Conservation (phyloP, 1,139 yeast genomes). For the Pneumocystis oryctolagi region DNA sequence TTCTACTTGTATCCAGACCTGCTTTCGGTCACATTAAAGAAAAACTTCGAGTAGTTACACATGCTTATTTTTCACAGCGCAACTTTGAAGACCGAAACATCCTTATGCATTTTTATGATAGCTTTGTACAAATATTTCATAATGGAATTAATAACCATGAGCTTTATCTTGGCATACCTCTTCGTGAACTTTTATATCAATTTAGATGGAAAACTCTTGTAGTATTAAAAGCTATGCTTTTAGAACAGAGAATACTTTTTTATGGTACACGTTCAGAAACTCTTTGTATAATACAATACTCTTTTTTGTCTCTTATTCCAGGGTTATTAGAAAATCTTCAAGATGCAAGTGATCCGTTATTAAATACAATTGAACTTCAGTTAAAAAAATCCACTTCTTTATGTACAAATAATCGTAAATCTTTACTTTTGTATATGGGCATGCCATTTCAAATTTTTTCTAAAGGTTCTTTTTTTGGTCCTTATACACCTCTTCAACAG, state of each 20-base stretch:
- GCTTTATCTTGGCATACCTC: constrained; percentile 57
- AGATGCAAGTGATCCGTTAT: constrained; percentile 66
- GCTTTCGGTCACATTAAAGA: constrained; percentile 74
- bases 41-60: constrained; percentile 75
- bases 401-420: constrained; percentile 60
- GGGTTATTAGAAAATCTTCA: constrained; percentile 53
- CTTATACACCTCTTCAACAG: constrained; percentile 85
- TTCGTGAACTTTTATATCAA: constrained; percentile 48
- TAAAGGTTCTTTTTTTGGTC: constrained; percentile 73
- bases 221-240: constrained; percentile 57
- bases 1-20: constrained; percentile 76
- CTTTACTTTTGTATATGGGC: constrained; percentile 69
- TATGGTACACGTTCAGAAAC: constrained; percentile 75
- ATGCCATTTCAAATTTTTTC: constrained; percentile 77
- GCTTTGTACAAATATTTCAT: constrained; percentile 37
- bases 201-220: constrained; percentile 50
- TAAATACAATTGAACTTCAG: constrained; percentile 41
- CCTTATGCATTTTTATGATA: constrained; percentile 58
- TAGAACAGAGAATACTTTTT: constrained; percentile 46
- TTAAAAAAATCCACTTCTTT: constrained; percentile 51
- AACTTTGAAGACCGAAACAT: constrained; percentile 58
- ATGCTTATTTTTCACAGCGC: constrained; percentile 68
- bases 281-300: constrained; percentile 56
- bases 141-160: constrained; percentile 35
- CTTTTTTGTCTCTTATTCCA: constrained; percentile 25